Conservation (phyloP, 148 eudicot genomes). For the Persicaria maculosa region DNA sequence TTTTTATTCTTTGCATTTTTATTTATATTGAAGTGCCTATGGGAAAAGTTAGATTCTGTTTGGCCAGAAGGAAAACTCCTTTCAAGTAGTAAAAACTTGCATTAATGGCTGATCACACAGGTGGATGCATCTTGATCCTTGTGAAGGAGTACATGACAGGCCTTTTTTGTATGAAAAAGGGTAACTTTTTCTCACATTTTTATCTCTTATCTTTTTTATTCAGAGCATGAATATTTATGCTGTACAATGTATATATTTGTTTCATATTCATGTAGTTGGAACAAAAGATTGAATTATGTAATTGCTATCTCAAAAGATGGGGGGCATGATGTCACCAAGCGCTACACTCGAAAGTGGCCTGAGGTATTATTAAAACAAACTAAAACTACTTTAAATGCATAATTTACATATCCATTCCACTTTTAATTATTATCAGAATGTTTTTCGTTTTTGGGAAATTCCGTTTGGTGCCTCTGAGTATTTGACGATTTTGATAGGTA, state of each 20-base stretch:
- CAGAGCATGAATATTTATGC: neutral
- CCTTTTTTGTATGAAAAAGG: constrained; percentile 95
- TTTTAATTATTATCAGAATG: too few relatives aligned
- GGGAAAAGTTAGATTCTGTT: neutral
- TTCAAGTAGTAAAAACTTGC: neutral
- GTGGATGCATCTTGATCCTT: constrained; percentile 99
- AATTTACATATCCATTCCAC: constrained; percentile 5
- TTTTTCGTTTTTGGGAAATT: too few relatives aligned
- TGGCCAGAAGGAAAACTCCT: neutral
- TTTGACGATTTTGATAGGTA: too few relatives aligned
- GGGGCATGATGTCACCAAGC: constrained; percentile 94
- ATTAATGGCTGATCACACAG: constrained; percentile 26
- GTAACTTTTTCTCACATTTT: constrained; percentile 26
- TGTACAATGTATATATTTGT: neutral
- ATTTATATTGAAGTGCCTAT: neutral
- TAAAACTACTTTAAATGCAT: neutral
- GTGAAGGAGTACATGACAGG: constrained; percentile 89
- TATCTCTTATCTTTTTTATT: constrained; percentile 4
- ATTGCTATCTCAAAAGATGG: constrained; percentile 87
- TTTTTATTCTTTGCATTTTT: neutral
- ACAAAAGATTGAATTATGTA: constrained; percentile 65
- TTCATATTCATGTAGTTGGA: constrained; percentile 49
- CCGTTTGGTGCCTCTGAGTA: too few relatives aligned
- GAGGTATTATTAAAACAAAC: constrained; percentile 44
- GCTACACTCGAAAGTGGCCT: constrained; percentile 93